Base-by-base conservation (phyloP, 257 asterid species). In the Parsonsia alboflavescens region DNA sequence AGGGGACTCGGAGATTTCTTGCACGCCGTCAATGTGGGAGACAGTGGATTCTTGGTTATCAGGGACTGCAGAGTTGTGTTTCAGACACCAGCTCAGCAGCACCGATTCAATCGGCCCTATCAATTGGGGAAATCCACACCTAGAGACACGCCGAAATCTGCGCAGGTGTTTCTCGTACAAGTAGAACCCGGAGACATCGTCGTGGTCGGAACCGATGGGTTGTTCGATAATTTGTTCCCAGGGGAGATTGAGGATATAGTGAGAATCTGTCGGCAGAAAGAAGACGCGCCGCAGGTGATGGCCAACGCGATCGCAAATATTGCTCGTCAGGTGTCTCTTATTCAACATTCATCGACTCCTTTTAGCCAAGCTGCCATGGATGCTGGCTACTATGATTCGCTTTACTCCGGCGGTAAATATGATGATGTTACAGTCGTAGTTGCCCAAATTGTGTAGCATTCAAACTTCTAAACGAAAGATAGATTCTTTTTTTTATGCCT, bases 351-450 rank as follows among this genome's bases (percentile, higher is more conserved):
- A 0, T 33, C 33, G 0, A 81, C 64, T 15, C 93, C 91, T 3
- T 87, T 74, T 50, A 63, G 53, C 1, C 12, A 44, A 66, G 89
- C 79, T 22, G 82, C 88, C 10, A 0, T 2, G 26, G 72, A 67
- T 7, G 84, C 75, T 15, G 89, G 88, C 2, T 2, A 68, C 2
- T 2, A 1, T 6, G 53, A 2, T 7, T 2, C 19, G 12, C 7
- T 17, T 9, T 73, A 45, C 62, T 8, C 0, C 17, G 92, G 92
- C 5, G 90, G 92, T 48, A 87, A 85, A 49, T 15, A 42, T 3
- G 94, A 89, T 71, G 92, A 89, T 61, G 78, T 89, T 54, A 85
- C 92, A 0, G 89, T 85, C 0, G 24, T 84, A 3, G 82, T 80
- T 46, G 91, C 87, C 21, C 22, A 61, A 36, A 22, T 82, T 56